Conservation (phyloP, 495 filamentous ascomycete genomes). For the Rusavskia elegans region DNA sequence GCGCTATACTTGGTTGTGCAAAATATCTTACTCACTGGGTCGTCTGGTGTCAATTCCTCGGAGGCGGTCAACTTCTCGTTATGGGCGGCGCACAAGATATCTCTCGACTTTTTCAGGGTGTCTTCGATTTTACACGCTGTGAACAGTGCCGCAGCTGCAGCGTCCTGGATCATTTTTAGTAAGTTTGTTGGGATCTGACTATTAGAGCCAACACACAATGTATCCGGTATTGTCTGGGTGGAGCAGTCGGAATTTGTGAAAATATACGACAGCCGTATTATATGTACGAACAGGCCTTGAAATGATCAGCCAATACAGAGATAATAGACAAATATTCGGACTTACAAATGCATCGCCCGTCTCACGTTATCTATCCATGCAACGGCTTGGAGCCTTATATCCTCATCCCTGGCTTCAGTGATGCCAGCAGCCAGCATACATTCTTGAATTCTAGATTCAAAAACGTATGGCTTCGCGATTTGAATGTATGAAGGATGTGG, state of each 20-base stretch:
- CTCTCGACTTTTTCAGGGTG: constrained; percentile 87
- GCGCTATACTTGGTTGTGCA: neutral
- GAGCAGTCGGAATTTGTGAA: constrained; percentile 73
- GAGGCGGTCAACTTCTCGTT: constrained; percentile 58
- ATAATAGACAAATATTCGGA: constrained; percentile 1
- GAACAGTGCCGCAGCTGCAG: constrained; percentile 73
- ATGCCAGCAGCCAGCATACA: constrained; percentile 38
- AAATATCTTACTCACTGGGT: constrained; percentile 39
- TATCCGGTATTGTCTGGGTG: constrained; percentile 48
- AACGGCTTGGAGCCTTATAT: constrained; percentile 55
- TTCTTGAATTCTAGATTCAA: constrained; percentile 43
- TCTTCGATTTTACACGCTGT: constrained; percentile 95
- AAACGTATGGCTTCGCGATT: constrained; percentile 51
- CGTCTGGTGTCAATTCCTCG: constrained; percentile 69
- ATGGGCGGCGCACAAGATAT: constrained; percentile 80
- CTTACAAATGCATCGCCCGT: constrained; percentile 53
- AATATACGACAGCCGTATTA: constrained; percentile 70
- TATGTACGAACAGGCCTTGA: constrained; percentile 70
- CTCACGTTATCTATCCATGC: constrained; percentile 69
- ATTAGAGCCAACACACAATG: constrained; percentile 5
- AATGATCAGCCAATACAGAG: neutral
- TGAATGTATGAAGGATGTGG: constrained; percentile 61
- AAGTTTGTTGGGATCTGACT: constrained; percentile 3
- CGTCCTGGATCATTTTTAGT: constrained; percentile 38
- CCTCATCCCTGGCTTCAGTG: constrained; percentile 49